Conservation (phyloP, 768 basidiomycete genomes). For the Russula ochroleuca region DNA sequence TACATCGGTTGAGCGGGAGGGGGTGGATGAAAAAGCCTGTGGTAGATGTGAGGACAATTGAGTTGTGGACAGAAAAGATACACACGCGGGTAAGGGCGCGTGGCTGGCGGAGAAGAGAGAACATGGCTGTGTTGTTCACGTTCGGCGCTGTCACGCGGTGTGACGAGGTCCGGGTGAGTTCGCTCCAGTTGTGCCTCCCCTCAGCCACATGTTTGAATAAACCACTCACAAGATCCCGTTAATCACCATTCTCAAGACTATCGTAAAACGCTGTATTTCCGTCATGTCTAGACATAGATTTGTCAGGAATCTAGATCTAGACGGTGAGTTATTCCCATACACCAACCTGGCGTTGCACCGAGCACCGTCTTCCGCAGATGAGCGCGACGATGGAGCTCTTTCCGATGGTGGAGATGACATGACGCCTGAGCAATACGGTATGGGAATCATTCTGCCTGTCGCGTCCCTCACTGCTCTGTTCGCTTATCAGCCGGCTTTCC, state of each 20-base stretch:
- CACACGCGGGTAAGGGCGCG: slow-evolving; percentile 42
- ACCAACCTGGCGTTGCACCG: slow-evolving; percentile 8
- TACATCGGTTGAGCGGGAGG: slow-evolving; percentile 54
- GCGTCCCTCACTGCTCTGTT: background rate
- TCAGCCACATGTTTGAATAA: slow-evolving; percentile 19
- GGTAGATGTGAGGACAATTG: background rate
- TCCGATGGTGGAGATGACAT: slow-evolving; percentile 77
- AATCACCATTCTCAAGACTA: slow-evolving; percentile 25
- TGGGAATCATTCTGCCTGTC: slow-evolving; percentile 38
- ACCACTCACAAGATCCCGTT: slow-evolving; percentile 15
- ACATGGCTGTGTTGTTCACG: slow-evolving; percentile 39
- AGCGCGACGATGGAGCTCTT: slow-evolving; percentile 76
- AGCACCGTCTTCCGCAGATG: slow-evolving; percentile 48
- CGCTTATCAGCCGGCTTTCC: slow-evolving; percentile 26
- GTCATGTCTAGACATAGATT: slow-evolving; percentile 89
- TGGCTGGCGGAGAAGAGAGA: slow-evolving; percentile 44
- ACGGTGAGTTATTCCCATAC: slow-evolving; percentile 41
- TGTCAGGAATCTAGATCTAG: slow-evolving; percentile 79
- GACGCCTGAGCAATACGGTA: slow-evolving; percentile 81
- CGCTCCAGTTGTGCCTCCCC: slow-evolving; percentile 1
- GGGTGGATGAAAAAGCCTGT: slow-evolving; percentile 63
- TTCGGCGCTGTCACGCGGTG: background rate
- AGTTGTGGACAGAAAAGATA: slow-evolving; percentile 33
- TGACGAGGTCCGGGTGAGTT: slow-evolving; percentile 6
- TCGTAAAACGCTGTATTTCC: slow-evolving; percentile 28